Conservation (phyloP, 2,329 filamentous ascomycete genomes). For the Lachnellula suecica region DNA sequence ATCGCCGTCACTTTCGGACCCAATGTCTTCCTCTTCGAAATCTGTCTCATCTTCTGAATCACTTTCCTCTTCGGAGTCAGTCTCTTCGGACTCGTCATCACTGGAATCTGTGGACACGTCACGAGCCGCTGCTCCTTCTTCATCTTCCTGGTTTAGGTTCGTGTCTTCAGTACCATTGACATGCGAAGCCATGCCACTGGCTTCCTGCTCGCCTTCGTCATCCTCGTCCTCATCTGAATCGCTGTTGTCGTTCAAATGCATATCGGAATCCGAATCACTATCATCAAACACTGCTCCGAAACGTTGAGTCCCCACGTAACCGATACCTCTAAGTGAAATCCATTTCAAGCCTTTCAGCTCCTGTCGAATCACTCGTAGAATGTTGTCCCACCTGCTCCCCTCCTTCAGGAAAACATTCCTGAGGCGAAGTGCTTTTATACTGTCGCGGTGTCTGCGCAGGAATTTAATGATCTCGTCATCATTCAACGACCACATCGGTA, state of each 20-base stretch:
- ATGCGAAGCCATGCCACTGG: slow-evolving; percentile 25
- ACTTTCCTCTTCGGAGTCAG: slow-evolving; percentile 11
- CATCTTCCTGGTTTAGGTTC: slow-evolving; percentile 21
- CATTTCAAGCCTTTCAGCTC: slow-evolving; percentile 59
- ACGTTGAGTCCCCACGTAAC: slow-evolving; percentile 44
- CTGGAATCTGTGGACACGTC: slow-evolving; percentile 5
- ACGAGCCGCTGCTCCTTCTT: background rate
- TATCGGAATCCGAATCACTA: slow-evolving; percentile 41
- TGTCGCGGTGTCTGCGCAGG: slow-evolving; percentile 52
- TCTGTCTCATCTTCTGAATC: slow-evolving; percentile 11
- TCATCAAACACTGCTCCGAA: slow-evolving; percentile 45
- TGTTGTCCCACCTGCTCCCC: slow-evolving; percentile 59
- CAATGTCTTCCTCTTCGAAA: slow-evolving; percentile 4
- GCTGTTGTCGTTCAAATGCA: slow-evolving; percentile 47
- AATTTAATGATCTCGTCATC: slow-evolving; percentile 60
- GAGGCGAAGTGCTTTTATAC: slow-evolving; percentile 58
- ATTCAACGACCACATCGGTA: slow-evolving; percentile 62
- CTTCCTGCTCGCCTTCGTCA: slow-evolving; percentile 3
- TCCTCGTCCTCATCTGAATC: slow-evolving; percentile 37
- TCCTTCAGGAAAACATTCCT: slow-evolving; percentile 60
- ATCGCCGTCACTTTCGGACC: slow-evolving; percentile 10
- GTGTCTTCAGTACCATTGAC: slow-evolving; percentile 9
- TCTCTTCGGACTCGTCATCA: slow-evolving; percentile 31
- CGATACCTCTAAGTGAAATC: slow-evolving; percentile 60
- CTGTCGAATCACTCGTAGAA: slow-evolving; percentile 54